phyloP scores from a whole-genome alignment of 2,329 filamentous ascomycete genomes.

The Phaeoacremonium minimum region DNA sequence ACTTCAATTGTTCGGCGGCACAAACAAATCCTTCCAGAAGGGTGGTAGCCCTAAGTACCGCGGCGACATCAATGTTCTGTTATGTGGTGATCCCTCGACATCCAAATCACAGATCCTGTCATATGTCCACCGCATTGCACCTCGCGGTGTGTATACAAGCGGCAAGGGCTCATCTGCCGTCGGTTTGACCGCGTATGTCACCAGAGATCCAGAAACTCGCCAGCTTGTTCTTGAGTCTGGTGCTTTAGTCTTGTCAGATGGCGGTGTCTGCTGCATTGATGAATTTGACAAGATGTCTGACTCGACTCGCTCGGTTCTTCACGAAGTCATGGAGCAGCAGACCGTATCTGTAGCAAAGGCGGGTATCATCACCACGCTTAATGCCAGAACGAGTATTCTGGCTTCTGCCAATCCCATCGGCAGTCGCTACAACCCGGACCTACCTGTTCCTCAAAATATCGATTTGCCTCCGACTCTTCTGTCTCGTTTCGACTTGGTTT shows the following conservation, averaged over 20 bases:
- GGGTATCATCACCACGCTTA: slow-evolving; percentile 93
- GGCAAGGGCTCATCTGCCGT: slow-evolving; percentile 79
- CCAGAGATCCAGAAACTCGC: slow-evolving; percentile 73
- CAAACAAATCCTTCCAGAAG: slow-evolving; percentile 97
- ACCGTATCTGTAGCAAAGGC: slow-evolving; percentile 84
- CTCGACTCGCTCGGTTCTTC: slow-evolving; percentile 71
- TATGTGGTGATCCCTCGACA: slow-evolving; percentile 96
- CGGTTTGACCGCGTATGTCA: slow-evolving; percentile 77
- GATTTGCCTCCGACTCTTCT: slow-evolving; percentile 92
- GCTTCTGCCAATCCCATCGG: slow-evolving; percentile 97
- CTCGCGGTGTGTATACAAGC: slow-evolving; percentile 77
- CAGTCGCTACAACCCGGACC: slow-evolving; percentile 92
- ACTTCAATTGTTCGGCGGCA: slow-evolving; percentile 92
- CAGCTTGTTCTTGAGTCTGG: slow-evolving; percentile 79
- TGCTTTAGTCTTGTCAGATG: slow-evolving; percentile 73
- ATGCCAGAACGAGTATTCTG: slow-evolving; percentile 90
- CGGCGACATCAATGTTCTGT: slow-evolving; percentile 94
- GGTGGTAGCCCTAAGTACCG: slow-evolving; percentile 93
- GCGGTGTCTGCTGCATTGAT: slow-evolving; percentile 80
- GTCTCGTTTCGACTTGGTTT: slow-evolving; percentile 94
- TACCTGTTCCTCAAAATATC: slow-evolving; percentile 96
- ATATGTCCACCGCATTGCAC: slow-evolving; percentile 97
- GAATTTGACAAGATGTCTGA: slow-evolving; percentile 88
- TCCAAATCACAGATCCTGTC: slow-evolving; percentile 91
- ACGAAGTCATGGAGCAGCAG: slow-evolving; percentile 87